Evolutionary conservation across 2,329 filamentous ascomycete genomes (phyloP).

Genomic region (Fusarium euwallaceae): DNA sequence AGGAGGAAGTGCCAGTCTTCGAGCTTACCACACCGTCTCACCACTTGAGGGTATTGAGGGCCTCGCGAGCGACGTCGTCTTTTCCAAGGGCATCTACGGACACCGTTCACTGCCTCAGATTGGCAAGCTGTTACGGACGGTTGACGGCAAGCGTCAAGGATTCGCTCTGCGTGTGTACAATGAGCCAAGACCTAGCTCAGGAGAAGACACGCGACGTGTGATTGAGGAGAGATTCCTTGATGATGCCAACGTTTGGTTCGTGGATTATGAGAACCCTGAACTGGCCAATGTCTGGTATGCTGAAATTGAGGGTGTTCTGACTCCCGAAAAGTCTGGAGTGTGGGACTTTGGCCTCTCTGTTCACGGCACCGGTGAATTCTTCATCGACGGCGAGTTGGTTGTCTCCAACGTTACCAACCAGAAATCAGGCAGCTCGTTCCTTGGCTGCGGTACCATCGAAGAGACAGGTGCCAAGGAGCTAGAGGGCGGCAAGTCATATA

Average conservation of each 20-base stretch:
- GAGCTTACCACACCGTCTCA: conserved; percentile 49
- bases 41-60: conserved; percentile 49
- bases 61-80: conserved; percentile 35
- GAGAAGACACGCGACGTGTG: neutral
- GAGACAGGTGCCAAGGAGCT: conserved; percentile 40
- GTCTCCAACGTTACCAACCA: conserved; percentile 49
- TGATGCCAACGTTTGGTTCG: conserved; percentile 43
- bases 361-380: conserved; percentile 51
- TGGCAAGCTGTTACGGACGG: conserved; percentile 38
- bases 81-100: conserved; percentile 47
- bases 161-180: conserved; percentile 47
- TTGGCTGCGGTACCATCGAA: conserved; percentile 52
- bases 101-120: conserved; percentile 52
- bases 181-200: conserved; percentile 21
- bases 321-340: conserved; percentile 35
- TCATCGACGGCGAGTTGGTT: conserved; percentile 49
- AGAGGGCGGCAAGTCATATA: conserved; percentile 27
- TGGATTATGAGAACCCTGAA: conserved; percentile 45
- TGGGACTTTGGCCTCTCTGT: conserved; percentile 52
- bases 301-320: conserved; percentile 40
- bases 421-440: conserved; percentile 51
- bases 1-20: conserved; percentile 50
- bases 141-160: conserved; percentile 35
- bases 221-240: conserved; percentile 42
- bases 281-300: conserved; percentile 41